A percentile compares a stretch with the other conserved stretches of the same genome.
Conservation (phyloP, 2,329 filamentous ascomycete species). For the Ambrosiella xylebori region DNA sequence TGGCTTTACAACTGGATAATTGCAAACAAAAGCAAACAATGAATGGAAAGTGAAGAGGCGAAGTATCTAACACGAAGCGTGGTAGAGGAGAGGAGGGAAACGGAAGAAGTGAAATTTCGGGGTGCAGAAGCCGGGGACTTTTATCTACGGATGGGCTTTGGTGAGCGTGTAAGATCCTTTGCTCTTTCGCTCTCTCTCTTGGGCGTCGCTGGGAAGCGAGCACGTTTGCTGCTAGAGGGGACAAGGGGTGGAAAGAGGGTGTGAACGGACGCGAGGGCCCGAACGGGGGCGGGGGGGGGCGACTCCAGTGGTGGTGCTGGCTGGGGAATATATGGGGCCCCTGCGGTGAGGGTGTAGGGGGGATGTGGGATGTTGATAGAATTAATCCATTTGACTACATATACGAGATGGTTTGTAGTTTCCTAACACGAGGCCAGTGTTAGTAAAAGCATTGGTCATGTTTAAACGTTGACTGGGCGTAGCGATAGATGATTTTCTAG, state of each 20-base stretch:
- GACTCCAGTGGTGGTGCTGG: neutral
- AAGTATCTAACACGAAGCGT: conserved; percentile 2
- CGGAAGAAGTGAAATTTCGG: neutral
- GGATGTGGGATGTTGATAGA: no score
- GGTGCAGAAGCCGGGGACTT: conserved; percentile 4
- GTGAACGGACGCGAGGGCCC: neutral
- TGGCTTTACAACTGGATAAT: conserved; percentile 9
- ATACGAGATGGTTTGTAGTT: no score
- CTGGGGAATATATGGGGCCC: neutral
- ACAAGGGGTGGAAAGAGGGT: neutral
- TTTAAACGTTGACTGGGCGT: no score
- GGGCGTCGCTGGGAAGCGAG: neutral
- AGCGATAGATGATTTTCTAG: no score
- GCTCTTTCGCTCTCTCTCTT: neutral
- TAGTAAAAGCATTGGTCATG: no score
- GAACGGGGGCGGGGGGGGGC: neutral
- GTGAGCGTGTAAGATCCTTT: neutral
- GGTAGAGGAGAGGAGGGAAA: neutral
- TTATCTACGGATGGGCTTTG: conserved; percentile 6
- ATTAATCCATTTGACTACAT: no score
- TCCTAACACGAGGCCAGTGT: no score
- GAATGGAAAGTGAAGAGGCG: conserved; percentile 10
- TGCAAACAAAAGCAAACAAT: conserved; percentile 8
- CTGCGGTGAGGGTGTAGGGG: no score
- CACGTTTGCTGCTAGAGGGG: neutral